Conservation (phyloP, 1,139 yeast species). For the Yamadazyma triangularis region DNA sequence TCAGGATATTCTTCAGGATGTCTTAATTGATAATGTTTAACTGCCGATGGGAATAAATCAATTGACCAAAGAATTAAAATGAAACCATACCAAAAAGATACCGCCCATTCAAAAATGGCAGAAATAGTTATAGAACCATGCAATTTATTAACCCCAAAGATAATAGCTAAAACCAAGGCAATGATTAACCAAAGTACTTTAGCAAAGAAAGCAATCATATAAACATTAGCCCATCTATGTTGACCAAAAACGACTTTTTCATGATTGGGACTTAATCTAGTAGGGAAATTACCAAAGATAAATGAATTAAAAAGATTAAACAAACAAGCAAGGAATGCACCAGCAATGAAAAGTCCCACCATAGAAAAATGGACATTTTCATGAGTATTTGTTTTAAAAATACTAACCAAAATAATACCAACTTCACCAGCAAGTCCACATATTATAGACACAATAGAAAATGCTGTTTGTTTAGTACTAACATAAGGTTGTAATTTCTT, state of each 20-base stretch:
- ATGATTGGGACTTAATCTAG: constrained; percentile 37
- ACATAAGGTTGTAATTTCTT: constrained; percentile 54
- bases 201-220: constrained; percentile 47
- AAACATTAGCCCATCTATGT: constrained; percentile 33
- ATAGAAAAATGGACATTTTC: constrained; percentile 62
- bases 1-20: constrained; percentile 19
- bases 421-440: constrained; percentile 84
- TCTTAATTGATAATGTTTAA: constrained; percentile 23
- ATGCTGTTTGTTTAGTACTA: constrained; percentile 42
- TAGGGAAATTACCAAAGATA: constrained; percentile 54
- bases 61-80: constrained; percentile 60
- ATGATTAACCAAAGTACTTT: constrained; percentile 62
- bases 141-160: constrained; percentile 53
- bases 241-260: constrained; percentile 39
- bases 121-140: constrained; percentile 36
- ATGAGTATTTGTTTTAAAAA: constrained; percentile 63
- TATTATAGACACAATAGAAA: constrained; percentile 50
- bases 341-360: constrained; percentile 72
- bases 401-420: constrained; percentile 71
- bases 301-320: constrained; percentile 59
- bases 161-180: constrained; percentile 69
- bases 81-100: constrained; percentile 79
- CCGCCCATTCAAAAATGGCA: constrained; percentile 75
- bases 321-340: constrained; percentile 59
- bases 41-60: constrained; percentile 67